These are phyloP conservation scores for Phaeosphaeria sp. DNA, from an alignment of 2,329 filamentous ascomycete species.

Conservation along the genomic window DNA sequence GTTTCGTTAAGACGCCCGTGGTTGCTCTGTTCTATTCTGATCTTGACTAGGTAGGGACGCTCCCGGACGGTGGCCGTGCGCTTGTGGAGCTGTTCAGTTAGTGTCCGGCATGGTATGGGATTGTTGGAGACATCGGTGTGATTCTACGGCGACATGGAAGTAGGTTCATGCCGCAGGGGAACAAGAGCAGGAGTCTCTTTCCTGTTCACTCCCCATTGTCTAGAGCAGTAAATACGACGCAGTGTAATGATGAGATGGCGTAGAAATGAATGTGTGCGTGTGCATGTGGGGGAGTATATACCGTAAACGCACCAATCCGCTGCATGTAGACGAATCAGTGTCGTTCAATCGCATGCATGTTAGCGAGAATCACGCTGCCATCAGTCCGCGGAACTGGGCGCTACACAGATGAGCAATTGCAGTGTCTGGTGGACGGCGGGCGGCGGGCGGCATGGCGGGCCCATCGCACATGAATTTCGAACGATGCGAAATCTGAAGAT, in stretches of 20 bases:
- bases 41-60: too few species aligned
- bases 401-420: neutral
- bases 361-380: neutral
- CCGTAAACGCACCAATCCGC: constrained; percentile 3
- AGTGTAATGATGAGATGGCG: neutral
- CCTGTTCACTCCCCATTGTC: neutral
- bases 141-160: neutral
- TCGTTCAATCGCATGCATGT: neutral
- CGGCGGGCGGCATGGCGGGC: neutral
- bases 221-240: neutral
- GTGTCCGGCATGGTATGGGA: too few species aligned
- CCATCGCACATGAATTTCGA: constrained; percentile 1
- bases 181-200: too few species aligned
- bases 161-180: too few species aligned
- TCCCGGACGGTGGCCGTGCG: too few species aligned
- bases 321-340: neutral
- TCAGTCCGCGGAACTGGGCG: neutral
- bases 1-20: too few species aligned
- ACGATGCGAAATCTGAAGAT: neutral
- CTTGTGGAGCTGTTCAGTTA: too few species aligned
- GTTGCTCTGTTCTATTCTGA: too few species aligned
- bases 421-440: neutral
- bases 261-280: neutral
- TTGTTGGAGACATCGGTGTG: too few species aligned
- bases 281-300: neutral